Evolutionary conservation across 2,329 filamentous ascomycete genomes (phyloP).

Genomic region (Fusarium hostae): DNA sequence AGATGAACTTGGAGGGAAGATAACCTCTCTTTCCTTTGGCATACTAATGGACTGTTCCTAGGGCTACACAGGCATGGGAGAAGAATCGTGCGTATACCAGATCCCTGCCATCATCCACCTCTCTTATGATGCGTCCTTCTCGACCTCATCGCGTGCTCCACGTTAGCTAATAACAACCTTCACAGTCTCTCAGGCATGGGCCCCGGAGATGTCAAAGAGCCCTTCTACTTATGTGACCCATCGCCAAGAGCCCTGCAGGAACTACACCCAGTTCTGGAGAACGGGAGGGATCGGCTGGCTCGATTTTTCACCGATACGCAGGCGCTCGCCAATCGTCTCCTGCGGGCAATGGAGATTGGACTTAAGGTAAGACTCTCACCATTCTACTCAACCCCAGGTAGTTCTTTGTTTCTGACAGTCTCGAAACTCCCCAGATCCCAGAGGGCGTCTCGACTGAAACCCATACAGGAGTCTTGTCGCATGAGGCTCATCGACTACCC

Average conservation of each 20-base stretch:
- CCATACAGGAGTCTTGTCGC: neutral
- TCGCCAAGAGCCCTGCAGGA: neutral
- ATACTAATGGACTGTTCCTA: neutral
- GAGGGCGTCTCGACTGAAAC: neutral
- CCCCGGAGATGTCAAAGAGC: neutral
- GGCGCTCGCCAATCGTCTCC: neutral
- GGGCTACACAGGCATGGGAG: neutral
- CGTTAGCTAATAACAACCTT: neutral
- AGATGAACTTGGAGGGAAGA: fast-evolving
- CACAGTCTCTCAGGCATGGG: neutral
- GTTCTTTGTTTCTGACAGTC: fast-evolving
- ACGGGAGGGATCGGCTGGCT: neutral
- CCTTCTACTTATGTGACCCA: neutral
- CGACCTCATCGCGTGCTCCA: neutral
- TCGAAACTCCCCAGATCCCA: neutral
- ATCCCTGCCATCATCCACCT: neutral
- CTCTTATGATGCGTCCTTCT: fast-evolving
- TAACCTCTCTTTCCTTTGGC: neutral
- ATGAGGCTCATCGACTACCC: neutral
- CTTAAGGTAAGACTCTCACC: neutral
- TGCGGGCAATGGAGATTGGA: neutral
- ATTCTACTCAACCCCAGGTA: too few species aligned
- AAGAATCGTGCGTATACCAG: neutral
- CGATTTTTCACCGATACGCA: neutral
- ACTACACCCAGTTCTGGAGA: neutral